These are phyloP conservation scores for Neofusicoccum cordaticola DNA, from an alignment of 2,329 filamentous ascomycete species.

Conservation along the genomic window DNA sequence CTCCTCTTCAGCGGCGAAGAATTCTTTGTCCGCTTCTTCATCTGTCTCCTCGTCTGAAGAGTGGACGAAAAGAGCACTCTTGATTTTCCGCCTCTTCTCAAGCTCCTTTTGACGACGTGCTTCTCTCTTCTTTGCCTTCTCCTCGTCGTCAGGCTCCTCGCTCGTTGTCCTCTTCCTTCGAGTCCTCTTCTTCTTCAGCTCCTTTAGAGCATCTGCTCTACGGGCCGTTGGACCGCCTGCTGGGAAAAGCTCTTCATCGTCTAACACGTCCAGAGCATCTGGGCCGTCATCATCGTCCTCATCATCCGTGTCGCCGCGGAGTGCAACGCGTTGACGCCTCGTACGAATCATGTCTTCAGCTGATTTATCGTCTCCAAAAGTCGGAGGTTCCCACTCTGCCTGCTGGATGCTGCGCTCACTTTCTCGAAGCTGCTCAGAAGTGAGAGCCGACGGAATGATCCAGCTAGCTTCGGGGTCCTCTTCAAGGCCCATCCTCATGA, in stretches of 20 bases:
- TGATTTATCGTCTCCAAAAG: conserved; percentile 60
- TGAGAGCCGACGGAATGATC: conserved; percentile 68
- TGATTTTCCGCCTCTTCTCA: conserved; percentile 77
- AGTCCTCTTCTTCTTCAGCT: conserved; percentile 58
- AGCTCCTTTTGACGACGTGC: conserved; percentile 64
- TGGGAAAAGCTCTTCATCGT: conserved; percentile 62
- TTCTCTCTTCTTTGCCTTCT: conserved; percentile 57
- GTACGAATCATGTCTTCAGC: conserved; percentile 78
- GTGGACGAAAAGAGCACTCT: conserved; percentile 77
- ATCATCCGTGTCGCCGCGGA: conserved; percentile 34
- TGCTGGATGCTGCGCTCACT: conserved; percentile 70
- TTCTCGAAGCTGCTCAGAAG: conserved; percentile 65
- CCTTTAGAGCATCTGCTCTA: conserved; percentile 53
- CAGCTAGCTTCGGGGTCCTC: conserved; percentile 75
- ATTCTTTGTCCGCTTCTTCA: conserved; percentile 67
- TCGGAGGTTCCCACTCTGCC: conserved; percentile 73
- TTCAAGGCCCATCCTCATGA: conserved; percentile 63
- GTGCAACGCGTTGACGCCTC: conserved; percentile 52
- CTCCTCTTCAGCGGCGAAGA: conserved; percentile 74
- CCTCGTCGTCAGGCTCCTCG: conserved; percentile 60
- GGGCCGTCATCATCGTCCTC: conserved; percentile 68
- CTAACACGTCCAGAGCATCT: conserved; percentile 57
- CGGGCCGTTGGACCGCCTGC: conserved; percentile 63
- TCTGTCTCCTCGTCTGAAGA: conserved; percentile 89
- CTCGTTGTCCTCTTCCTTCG: conserved; percentile 50